Conservation (phyloP, 306 rosid species). For the Pyrus betulifolia region DNA sequence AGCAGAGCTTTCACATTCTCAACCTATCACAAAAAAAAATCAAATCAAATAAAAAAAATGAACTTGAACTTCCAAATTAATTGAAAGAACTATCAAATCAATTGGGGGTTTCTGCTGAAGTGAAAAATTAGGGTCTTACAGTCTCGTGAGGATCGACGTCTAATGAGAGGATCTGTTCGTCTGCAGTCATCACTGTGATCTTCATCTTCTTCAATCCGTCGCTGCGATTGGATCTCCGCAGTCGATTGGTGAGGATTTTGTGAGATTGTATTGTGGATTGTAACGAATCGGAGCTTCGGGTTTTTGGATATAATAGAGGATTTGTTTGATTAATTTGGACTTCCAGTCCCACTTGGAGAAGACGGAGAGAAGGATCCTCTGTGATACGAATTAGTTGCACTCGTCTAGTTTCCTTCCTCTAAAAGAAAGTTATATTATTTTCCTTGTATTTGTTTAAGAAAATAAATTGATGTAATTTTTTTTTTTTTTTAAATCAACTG, state of each 20-base stretch:
- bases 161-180: slow-evolving; percentile 61
- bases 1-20: slow-evolving; percentile 92
- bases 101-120: neutral
- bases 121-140: slow-evolving; percentile 34
- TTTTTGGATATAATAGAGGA: neutral
- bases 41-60: too few relatives aligned
- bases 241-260: neutral
- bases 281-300: neutral
- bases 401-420: neutral
- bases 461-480: too few relatives aligned
- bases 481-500: too few relatives aligned
- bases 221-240: neutral
- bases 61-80: neutral
- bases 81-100: neutral
- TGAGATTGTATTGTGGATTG: neutral
- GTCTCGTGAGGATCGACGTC: slow-evolving; percentile 94
- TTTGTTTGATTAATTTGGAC: neutral
- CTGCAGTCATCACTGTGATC: slow-evolving; percentile 90
- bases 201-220: slow-evolving; percentile 40
- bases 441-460: neutral
- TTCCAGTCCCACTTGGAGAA: neutral
- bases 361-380: neutral
- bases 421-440: neutral
- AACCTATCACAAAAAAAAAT: slow-evolving; percentile 34
- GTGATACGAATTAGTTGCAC: neutral